Evolutionary conservation across 257 asterid species (phyloP).

Genomic region (Lithospermum erythrorhizon): DNA sequence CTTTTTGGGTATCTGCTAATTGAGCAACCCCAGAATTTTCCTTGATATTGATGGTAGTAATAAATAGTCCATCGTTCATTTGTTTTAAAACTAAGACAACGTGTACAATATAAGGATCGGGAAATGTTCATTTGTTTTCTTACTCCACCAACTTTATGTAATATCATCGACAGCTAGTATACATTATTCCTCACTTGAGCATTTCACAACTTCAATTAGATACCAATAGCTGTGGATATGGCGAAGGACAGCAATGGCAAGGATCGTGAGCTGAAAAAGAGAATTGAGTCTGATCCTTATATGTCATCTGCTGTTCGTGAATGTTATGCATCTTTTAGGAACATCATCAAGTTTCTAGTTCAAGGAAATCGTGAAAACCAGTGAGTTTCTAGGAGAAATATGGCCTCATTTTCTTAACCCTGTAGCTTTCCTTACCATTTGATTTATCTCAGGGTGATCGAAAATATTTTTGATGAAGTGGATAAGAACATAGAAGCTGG

Average conservation of each 20-base stretch:
- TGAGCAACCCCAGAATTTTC: background rate
- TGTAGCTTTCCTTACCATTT: background rate
- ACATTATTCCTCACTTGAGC: background rate
- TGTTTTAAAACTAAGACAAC: background rate
- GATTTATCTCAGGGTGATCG: conserved; percentile 59
- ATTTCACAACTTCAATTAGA: background rate
- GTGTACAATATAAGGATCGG: too few species aligned
- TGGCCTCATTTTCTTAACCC: background rate
- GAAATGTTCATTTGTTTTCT: too few species aligned
- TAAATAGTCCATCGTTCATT: background rate
- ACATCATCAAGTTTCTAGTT: conserved; percentile 61
- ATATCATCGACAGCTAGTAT: too few species aligned
- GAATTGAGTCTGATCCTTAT: conserved; percentile 64
- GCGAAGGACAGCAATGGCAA: conserved; percentile 95
- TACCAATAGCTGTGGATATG: conserved; percentile 94
- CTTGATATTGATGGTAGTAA: background rate
- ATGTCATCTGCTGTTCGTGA: conserved; percentile 93
- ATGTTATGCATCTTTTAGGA: conserved; percentile 87
- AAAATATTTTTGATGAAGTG: conserved; percentile 66
- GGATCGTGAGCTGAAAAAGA: conserved; percentile 78
- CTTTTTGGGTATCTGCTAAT: background rate
- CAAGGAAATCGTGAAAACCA: conserved; percentile 57
- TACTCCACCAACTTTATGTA: too few species aligned
- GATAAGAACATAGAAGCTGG: conserved; percentile 66
- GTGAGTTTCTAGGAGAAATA: conserved; percentile 32